Evolutionary conservation across 2,329 filamentous ascomycete species (phyloP), one percentile per base, ranked within the genome.

Genomic region (Alternaria sp.): DNA sequence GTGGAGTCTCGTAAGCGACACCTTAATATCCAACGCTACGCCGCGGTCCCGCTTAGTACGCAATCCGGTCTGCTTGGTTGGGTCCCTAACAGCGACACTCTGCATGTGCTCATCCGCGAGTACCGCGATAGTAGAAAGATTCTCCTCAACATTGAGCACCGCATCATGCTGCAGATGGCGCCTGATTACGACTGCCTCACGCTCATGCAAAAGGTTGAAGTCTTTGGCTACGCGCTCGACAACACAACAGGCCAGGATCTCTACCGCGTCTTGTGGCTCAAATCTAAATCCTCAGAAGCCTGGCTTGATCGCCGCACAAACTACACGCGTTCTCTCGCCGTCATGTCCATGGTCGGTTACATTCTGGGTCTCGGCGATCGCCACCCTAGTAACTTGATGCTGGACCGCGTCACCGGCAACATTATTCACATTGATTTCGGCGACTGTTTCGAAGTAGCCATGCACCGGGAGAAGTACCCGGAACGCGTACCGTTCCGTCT

Each of bases 291-390:
- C 65, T 97, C 95, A 0, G 96, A 99, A 80, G 91, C 95, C 2
- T 99, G 96, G 96, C 89, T 99, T 32, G 96, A 98, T 80, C 88
- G 96, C 46, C 91, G 96, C 57, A 99, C 96, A n/a, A 99, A 97
- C 78, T 99, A 99, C 82, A 99, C 96, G 17, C 91, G 96, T 61
- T 98, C 95, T 1, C 86, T 99, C 2, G 96, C 93, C 72, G 96
- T 99, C 74, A 99, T 99, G 96, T 97, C 93, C n/a, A 99, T 99
- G 93, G 96, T 98, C n/a, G 96, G 96, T 67, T 99, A 99, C 80
- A 98, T 99, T 69, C 89, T 99, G 21, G 96, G 96, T 64, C 86
- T 99, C 13, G 96, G 96, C 58, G 96, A 99, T 82, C 90, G 96
- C 51, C 96, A 99, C 82, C 96, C 96, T 40, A 97, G 93, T 64